Conservation (phyloP, 352 stramenopile species). For the Phytopythium kandeliae region DNA sequence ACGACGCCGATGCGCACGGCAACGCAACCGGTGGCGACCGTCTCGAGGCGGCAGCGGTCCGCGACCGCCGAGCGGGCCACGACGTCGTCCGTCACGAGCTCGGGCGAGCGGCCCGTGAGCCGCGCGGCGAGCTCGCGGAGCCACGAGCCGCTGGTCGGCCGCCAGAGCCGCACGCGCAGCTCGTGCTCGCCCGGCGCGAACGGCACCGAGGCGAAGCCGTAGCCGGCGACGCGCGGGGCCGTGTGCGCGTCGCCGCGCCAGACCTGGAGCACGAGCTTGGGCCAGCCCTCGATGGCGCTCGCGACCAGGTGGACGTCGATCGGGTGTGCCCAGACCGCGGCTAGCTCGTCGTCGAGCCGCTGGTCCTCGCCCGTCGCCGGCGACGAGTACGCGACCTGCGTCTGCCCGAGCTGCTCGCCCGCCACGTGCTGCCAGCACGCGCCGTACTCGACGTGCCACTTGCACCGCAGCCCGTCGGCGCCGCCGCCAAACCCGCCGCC, state of each 20-base stretch:
- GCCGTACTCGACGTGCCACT: slow-evolving; percentile 65
- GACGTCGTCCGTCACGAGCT: slow-evolving; percentile 53
- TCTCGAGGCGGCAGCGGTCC: slow-evolving; percentile 55
- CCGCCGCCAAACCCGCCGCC: slow-evolving; percentile 33
- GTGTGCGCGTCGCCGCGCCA: slow-evolving; percentile 47
- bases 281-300: slow-evolving; percentile 54
- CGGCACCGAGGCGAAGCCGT: slow-evolving; percentile 54
- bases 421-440: slow-evolving; percentile 50
- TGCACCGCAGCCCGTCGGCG: slow-evolving; percentile 43
- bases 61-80: slow-evolving; percentile 51
- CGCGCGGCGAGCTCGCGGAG: slow-evolving; percentile 43
- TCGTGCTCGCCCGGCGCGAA: slow-evolving; percentile 45
- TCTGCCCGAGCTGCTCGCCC: slow-evolving; percentile 53
- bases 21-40: slow-evolving; percentile 50
- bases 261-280: slow-evolving; percentile 59
- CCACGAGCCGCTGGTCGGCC: slow-evolving; percentile 35
- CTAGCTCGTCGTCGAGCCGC: slow-evolving; percentile 11
- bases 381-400: slow-evolving; percentile 50
- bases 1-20: slow-evolving; percentile 43
- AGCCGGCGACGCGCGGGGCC: slow-evolving; percentile 42
- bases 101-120: slow-evolving; percentile 43
- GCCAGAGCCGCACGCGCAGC: slow-evolving; percentile 45
- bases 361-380: slow-evolving; percentile 10
- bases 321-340: slow-evolving; percentile 54
- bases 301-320: slow-evolving; percentile 65